Conservation (phyloP, 2,329 filamentous ascomycete species). For the Colletotrichum sp. region DNA sequence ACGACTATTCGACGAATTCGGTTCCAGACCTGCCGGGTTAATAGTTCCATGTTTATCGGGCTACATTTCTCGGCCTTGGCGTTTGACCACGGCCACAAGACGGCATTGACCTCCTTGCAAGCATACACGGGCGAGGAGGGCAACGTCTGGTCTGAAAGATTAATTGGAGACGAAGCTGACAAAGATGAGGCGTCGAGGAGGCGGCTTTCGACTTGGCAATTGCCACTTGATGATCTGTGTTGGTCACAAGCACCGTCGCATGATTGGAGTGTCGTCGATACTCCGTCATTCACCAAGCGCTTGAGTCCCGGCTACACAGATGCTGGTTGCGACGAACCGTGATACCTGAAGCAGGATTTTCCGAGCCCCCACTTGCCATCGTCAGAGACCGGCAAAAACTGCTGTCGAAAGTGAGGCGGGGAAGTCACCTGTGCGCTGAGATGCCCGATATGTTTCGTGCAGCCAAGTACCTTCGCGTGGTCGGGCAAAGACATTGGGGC, state of each 20-base stretch:
- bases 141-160: not conserved
- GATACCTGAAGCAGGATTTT: not conserved
- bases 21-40: not conserved
- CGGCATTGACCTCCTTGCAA: not conserved
- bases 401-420: not conserved
- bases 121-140: not conserved
- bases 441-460: not conserved
- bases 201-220: not conserved
- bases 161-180: not conserved
- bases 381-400: not conserved
- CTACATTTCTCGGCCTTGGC: not conserved
- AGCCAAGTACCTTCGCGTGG: not conserved
- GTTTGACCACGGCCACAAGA: not conserved
- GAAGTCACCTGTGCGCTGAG: not conserved
- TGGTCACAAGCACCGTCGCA: not conserved
- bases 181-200: not conserved
- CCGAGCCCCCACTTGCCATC: not conserved
- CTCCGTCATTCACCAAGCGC: not conserved
- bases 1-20: not conserved
- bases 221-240: not conserved
- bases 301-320: not conserved
- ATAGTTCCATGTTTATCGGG: not conserved
- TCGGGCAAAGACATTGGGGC: not conserved
- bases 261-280: not conserved
- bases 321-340: conserved; percentile 2